Percentiles rank a stretch among this genome's conserved stretches.
These are phyloP conservation scores for Akebia trifoliata DNA, from an alignment of 164 flowering plant species.

Conservation along the genomic window DNA sequence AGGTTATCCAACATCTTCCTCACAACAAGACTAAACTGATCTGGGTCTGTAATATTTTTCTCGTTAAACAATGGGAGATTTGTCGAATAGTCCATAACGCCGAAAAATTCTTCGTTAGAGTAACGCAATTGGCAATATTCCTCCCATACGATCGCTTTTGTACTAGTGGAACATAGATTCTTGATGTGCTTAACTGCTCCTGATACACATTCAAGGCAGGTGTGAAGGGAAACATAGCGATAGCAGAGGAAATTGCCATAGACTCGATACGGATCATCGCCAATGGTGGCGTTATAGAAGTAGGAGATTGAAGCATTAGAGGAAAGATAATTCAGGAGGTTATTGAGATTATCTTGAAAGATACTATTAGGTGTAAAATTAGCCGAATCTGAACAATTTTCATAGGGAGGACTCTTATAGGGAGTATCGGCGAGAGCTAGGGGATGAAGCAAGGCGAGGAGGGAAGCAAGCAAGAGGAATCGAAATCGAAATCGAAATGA, in stretches of 20 bases:
- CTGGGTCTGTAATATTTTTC: slow-evolving; percentile 18
- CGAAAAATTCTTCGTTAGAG: slow-evolving; percentile 22
- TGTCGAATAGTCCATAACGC: slow-evolving; percentile 16
- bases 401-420: not conserved
- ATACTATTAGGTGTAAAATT: slow-evolving; percentile 8
- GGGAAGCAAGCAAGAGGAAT: slow-evolving; percentile 3
- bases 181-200: slow-evolving; percentile 11
- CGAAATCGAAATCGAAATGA: too few relatives aligned
- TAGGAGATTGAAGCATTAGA: slow-evolving; percentile 16
- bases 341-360: slow-evolving; percentile 19
- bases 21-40: slow-evolving; percentile 10
- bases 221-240: not conserved
- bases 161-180: slow-evolving; percentile 18
- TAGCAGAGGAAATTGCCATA: slow-evolving; percentile 31
- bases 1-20: slow-evolving; percentile 14
- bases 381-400: not conserved
- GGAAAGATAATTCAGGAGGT: slow-evolving; percentile 10
- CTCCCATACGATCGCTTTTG: slow-evolving; percentile 30
- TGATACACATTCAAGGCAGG: slow-evolving; percentile 18
- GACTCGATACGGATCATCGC: slow-evolving; percentile 17
- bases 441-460: not conserved
- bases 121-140: slow-evolving; percentile 32
- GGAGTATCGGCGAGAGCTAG: slow-evolving; percentile 11
- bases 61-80: slow-evolving; percentile 7
- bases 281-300: slow-evolving; percentile 16